These are phyloP conservation scores for Mycosphaerella sp. DNA, from an alignment of 2,329 filamentous ascomycete genomes.

Conservation along the genomic window DNA sequence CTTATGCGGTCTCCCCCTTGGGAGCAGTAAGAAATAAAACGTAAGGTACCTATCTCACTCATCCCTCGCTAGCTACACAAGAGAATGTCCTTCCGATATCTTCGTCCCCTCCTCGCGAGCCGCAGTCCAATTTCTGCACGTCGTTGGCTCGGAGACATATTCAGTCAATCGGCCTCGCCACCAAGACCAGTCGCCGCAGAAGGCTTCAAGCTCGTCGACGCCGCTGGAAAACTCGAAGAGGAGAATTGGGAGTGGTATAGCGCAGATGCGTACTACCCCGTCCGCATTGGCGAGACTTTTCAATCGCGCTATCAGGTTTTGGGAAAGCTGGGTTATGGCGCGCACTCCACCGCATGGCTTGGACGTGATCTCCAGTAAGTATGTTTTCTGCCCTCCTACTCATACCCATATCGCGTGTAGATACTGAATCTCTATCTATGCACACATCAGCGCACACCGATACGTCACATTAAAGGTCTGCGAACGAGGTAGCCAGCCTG, in stretches of 20 bases:
- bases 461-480: conserved; percentile 11
- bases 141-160: background rate
- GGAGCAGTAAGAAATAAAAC: too few species aligned
- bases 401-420: background rate
- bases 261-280: conserved; percentile 3
- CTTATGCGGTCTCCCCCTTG: too few species aligned
- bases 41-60: too few species aligned
- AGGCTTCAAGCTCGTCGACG: background rate
- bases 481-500: conserved; percentile 2
- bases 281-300: conserved; percentile 7
- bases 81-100: too few species aligned
- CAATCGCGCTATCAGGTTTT: conserved; percentile 8
- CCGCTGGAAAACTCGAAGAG: conserved; percentile 14
- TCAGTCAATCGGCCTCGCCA: background rate
- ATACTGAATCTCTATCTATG: background rate
- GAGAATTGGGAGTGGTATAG: conserved; percentile 8
- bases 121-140: background rate
- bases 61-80: too few species aligned
- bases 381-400: background rate
- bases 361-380: conserved; percentile 5
- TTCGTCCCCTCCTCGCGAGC: too few species aligned
- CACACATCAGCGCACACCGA: background rate
- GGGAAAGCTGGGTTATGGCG: conserved; percentile 10
- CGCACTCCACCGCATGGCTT: conserved; percentile 9
- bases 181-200: background rate